Conservation (phyloP, 2,329 filamentous ascomycete species). For the Cryphonectria nitschkei region DNA sequence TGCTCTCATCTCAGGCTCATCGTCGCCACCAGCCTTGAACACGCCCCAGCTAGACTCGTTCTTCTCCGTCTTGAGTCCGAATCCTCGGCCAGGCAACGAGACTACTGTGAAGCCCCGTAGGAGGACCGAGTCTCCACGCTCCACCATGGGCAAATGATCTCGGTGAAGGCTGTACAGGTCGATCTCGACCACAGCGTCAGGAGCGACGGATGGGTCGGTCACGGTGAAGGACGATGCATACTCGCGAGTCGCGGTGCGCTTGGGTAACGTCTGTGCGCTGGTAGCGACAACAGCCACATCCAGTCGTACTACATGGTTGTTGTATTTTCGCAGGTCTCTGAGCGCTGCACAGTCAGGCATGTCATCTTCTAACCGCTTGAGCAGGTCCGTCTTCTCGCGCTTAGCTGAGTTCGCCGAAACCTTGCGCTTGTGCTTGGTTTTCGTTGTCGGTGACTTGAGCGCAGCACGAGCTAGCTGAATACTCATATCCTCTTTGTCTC, state of each 20-base stretch:
- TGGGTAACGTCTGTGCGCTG: constrained; percentile 52
- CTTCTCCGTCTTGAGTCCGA: constrained; percentile 55
- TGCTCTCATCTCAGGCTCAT: constrained; percentile 58
- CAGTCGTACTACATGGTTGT: constrained; percentile 40
- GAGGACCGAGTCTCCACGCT: constrained; percentile 61
- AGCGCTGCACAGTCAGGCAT: constrained; percentile 58
- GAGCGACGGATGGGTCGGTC: constrained; percentile 59
- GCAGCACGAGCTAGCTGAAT: constrained; percentile 38
- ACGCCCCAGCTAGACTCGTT: constrained; percentile 65
- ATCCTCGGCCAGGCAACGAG: constrained; percentile 57
- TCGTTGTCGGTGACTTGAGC: constrained; percentile 35
- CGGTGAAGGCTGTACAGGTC: constrained; percentile 63
- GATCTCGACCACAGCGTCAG: constrained; percentile 55
- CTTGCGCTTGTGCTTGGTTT: constrained; percentile 31
- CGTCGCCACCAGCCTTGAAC: constrained; percentile 50
- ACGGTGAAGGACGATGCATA: constrained; percentile 63
- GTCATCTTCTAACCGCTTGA: constrained; percentile 50
- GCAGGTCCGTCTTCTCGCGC: constrained; percentile 49
- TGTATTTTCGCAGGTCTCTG: constrained; percentile 53
- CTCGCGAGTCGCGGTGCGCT: constrained; percentile 60
- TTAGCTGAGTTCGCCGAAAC: constrained; percentile 16
- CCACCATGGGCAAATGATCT: constrained; percentile 58
- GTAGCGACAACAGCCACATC: constrained; percentile 61
- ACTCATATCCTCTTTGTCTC: constrained; percentile 35
- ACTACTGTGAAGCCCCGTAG: constrained; percentile 60